Conservation (phyloP, 495 filamentous ascomycete genomes). For the Cudoniella acicularis region DNA sequence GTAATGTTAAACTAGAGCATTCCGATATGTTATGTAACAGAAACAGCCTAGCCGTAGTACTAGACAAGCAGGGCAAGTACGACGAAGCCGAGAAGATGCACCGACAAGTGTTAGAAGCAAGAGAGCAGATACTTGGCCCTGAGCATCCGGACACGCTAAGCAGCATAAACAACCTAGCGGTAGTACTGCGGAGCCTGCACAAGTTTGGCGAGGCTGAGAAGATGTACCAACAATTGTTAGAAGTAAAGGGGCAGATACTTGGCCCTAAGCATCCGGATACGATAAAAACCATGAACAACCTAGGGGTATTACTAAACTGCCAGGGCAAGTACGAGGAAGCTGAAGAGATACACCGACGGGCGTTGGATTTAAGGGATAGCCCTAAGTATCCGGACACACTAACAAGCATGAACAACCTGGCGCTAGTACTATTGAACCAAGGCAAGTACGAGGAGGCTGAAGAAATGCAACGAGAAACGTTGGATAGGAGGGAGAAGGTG, state of each 20-base stretch:
- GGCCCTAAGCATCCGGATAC: neutral
- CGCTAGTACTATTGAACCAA: neutral
- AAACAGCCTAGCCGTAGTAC: neutral
- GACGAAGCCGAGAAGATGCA: neutral
- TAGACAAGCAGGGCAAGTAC: neutral
- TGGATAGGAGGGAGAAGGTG: neutral
- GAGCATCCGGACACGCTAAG: conserved; percentile 8
- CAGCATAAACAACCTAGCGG: neutral
- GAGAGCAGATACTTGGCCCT: neutral
- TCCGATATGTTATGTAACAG: neutral
- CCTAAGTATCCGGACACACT: neutral
- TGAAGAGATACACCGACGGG: neutral
- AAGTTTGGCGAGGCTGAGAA: neutral
- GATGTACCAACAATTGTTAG: conserved; percentile 10
- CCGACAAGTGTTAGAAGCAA: neutral
- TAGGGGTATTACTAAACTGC: neutral
- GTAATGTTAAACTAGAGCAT: neutral
- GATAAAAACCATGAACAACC: neutral
- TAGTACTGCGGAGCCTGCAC: neutral
- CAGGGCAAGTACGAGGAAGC: neutral
- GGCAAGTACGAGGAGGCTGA: conserved; percentile 1
- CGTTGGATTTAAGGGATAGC: neutral
- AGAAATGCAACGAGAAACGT: neutral
- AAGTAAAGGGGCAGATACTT: neutral
- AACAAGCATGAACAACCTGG: neutral